Conservation (phyloP, 1,284 basidiomycete genomes). For the Irpex sp. region DNA sequence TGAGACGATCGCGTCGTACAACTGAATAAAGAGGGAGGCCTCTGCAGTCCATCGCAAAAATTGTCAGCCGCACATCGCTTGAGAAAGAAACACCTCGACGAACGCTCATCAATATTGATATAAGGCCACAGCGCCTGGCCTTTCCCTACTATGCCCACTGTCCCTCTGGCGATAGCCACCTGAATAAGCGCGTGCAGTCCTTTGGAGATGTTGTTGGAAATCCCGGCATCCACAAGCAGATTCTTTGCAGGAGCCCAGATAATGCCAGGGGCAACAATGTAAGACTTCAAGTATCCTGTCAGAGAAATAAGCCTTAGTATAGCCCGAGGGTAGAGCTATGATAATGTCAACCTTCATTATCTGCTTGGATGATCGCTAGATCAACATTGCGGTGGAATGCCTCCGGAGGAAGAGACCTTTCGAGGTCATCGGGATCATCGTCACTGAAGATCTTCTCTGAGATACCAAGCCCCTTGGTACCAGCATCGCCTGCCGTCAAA, state of each 20-base stretch:
- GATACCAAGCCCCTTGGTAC: constrained; percentile 33
- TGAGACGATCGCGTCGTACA: constrained; percentile 18
- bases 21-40: constrained; percentile 17
- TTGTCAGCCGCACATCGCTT: not conserved
- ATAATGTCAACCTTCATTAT: constrained; percentile 26
- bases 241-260: constrained; percentile 35
- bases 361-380: constrained; percentile 26
- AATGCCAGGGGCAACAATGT: constrained; percentile 34
- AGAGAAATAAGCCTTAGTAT: not conserved
- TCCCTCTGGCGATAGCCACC: constrained; percentile 26
- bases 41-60: constrained; percentile 9
- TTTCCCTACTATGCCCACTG: constrained; percentile 29
- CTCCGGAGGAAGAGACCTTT: constrained; percentile 9
- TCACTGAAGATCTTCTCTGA: constrained; percentile 44
- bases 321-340: not conserved
- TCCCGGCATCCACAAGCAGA: constrained; percentile 32
- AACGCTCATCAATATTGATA: constrained; percentile 43
- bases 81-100: not conserved
- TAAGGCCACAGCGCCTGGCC: constrained; percentile 29
- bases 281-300: constrained; percentile 34
- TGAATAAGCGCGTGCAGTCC: constrained; percentile 30
- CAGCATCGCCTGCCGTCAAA: constrained; percentile 31
- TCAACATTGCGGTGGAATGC: constrained; percentile 31
- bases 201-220: constrained; percentile 31
- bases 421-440: constrained; percentile 34